A percentile compares a stretch with the other conserved stretches of the same genome.
phyloP scores from a whole-genome alignment of 2,329 filamentous ascomycete genomes.

The Cladophialophora carrionii region DNA sequence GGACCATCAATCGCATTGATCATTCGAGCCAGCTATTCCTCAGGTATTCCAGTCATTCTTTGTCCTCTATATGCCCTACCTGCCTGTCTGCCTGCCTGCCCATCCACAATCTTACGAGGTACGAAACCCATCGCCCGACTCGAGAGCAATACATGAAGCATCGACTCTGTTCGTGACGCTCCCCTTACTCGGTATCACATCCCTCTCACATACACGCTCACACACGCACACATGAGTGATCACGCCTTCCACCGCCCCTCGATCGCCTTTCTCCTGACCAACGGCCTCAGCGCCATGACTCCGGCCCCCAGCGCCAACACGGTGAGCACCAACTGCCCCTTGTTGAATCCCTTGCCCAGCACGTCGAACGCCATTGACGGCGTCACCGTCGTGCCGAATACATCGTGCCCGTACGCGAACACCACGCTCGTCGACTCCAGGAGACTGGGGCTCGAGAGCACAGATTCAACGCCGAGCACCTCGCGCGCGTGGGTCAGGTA shows the following conservation, averaged over 20 bases:
- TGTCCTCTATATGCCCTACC: background rate
- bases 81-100: too few relatives aligned
- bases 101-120: background rate
- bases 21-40: background rate
- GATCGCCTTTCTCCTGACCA: constrained; percentile 64
- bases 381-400: constrained; percentile 84
- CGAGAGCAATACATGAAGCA: background rate
- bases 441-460: constrained; percentile 75
- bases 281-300: constrained; percentile 76
- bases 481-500: constrained; percentile 81
- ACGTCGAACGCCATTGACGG: constrained; percentile 92
- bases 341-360: constrained; percentile 90
- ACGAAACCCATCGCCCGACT: background rate
- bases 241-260: constrained; percentile 36
- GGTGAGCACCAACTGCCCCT: constrained; percentile 79
- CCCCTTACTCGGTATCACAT: background rate
- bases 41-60: background rate
- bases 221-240: background rate
- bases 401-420: constrained; percentile 80
- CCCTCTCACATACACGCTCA: background rate
- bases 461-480: constrained; percentile 71
- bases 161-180: background rate
- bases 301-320: constrained; percentile 78
- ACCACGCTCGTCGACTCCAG: constrained; percentile 92
- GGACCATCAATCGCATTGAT: background rate